Percentiles rank a stretch among this genome's conserved stretches.
Evolutionary conservation across 352 stramenopile genomes (phyloP).

Genomic region (Phytophthora capsici): DNA sequence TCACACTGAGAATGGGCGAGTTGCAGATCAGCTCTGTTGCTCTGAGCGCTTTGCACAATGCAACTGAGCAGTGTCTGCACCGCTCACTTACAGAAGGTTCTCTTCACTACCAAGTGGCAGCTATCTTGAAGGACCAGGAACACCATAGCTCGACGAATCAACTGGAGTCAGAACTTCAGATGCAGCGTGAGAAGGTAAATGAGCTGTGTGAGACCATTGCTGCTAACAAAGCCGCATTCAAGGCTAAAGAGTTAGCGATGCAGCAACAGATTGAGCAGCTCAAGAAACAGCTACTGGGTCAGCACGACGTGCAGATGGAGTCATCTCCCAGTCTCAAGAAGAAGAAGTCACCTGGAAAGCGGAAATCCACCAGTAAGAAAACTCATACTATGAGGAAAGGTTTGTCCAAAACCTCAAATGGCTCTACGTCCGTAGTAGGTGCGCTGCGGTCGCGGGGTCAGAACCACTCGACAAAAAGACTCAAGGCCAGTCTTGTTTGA

Average conservation of each 20-base stretch:
- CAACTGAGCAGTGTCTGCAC: constrained; percentile 74
- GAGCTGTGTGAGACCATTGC: constrained; percentile 56
- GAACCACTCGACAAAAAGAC: constrained; percentile 62
- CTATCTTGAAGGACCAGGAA: constrained; percentile 63
- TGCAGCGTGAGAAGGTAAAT: constrained; percentile 70
- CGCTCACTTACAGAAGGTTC: constrained; percentile 60
- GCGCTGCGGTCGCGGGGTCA: constrained; percentile 56
- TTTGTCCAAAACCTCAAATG: constrained; percentile 46
- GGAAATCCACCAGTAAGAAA: constrained; percentile 56
- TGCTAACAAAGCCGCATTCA: constrained; percentile 61
- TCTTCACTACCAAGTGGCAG: constrained; percentile 60
- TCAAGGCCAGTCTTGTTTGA: constrained; percentile 57
- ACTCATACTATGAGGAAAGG: constrained; percentile 52
- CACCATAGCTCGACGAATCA: constrained; percentile 31
- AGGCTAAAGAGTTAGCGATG: constrained; percentile 75
- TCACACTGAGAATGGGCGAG: constrained; percentile 42
- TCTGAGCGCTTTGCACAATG: constrained; percentile 80
- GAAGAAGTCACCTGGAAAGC: constrained; percentile 53
- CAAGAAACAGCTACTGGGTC: constrained; percentile 47
- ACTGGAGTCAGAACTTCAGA: constrained; percentile 52
- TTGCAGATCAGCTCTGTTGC: constrained; percentile 71
- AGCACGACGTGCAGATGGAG: constrained; percentile 46
- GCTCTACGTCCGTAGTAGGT: constrained; percentile 55
- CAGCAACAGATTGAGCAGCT: constrained; percentile 69
- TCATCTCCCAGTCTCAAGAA: constrained; percentile 42